A percentile compares a stretch with the other conserved stretches of the same genome.
phyloP scores from a whole-genome alignment of 768 basidiomycete species.

The Myochromella boudieri region DNA sequence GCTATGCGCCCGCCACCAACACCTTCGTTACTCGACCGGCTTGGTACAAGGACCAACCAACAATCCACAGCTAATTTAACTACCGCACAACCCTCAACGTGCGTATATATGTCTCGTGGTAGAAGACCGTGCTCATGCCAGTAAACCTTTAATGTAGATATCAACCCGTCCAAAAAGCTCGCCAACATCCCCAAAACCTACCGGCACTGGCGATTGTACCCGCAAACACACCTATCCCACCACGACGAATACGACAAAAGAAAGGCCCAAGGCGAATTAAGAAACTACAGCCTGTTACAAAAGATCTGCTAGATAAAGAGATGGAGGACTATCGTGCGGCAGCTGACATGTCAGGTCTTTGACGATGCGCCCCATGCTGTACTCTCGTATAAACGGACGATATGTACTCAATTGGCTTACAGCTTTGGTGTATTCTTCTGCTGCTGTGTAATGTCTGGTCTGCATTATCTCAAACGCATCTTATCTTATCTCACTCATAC shows the following conservation, averaged over 20 bases:
- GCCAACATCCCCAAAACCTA: constrained; percentile 5
- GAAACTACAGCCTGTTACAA: constrained; percentile 44
- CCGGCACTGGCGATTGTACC: constrained; percentile 23
- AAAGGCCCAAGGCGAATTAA: constrained; percentile 77
- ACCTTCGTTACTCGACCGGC: constrained; percentile 30
- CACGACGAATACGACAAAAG: constrained; percentile 50
- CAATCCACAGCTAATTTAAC: constrained; percentile 11
- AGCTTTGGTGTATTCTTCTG: neutral
- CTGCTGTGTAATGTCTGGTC: neutral
- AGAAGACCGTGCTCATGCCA: neutral
- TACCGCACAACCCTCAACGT: constrained; percentile 17
- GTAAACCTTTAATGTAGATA: constrained; percentile 2
- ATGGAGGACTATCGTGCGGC: constrained; percentile 77
- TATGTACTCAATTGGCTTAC: too few species aligned
- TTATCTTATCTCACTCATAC: constrained; percentile 16
- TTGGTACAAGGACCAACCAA: constrained; percentile 15
- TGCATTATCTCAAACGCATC: neutral
- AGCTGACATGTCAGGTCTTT: constrained; percentile 22
- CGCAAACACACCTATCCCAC: constrained; percentile 26
- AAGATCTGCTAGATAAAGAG: constrained; percentile 69
- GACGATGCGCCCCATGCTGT: neutral
- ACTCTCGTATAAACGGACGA: too few species aligned
- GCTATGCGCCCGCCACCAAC: constrained; percentile 20
- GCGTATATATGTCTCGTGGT: constrained; percentile 2
- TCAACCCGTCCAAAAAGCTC: constrained; percentile 7